Conservation (phyloP, 495 filamentous ascomycete species). For the Aspergillus hancockii region DNA sequence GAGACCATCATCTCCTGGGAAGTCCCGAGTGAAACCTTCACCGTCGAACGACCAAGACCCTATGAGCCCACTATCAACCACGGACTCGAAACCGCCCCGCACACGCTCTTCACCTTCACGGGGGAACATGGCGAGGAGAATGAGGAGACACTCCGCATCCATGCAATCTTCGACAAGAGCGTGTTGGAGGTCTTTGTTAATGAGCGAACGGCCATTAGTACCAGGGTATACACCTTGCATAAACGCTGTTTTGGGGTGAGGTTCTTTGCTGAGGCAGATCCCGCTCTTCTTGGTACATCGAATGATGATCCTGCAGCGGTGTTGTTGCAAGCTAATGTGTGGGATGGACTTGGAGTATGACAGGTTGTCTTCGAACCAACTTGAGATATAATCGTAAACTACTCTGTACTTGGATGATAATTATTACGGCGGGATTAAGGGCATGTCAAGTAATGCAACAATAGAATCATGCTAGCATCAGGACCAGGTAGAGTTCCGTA, state of each 20-base stretch:
- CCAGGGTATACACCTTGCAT: slow-evolving; percentile 28
- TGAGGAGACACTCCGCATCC: slow-evolving; percentile 32
- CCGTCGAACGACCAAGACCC: slow-evolving; percentile 27
- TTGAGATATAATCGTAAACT: neutral
- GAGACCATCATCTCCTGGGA: slow-evolving; percentile 29
- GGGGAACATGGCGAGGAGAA: slow-evolving; percentile 19
- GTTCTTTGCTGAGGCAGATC: slow-evolving; percentile 25
- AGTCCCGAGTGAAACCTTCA: slow-evolving; percentile 32
- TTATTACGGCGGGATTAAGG: too few relatives aligned
- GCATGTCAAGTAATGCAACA: too few relatives aligned
- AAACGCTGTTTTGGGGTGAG: slow-evolving; percentile 21
- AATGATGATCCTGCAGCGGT: slow-evolving; percentile 7
- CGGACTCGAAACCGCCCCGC: slow-evolving; percentile 29
- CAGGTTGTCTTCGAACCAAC: neutral
- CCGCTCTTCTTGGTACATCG: neutral
- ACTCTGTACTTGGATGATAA: too few relatives aligned
- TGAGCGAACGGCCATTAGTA: slow-evolving; percentile 35
- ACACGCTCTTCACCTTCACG: slow-evolving; percentile 33
- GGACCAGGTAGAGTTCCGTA: too few relatives aligned
- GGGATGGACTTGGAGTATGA: slow-evolving; percentile 29
- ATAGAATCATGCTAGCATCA: too few relatives aligned
- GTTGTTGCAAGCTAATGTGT: slow-evolving; percentile 23
- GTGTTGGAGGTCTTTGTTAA: slow-evolving; percentile 43
- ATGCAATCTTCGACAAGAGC: slow-evolving; percentile 34
- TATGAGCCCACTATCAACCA: slow-evolving; percentile 29